phyloP scores from a whole-genome alignment of 352 stramenopile genomes.

The Pythium sukuiense region DNA sequence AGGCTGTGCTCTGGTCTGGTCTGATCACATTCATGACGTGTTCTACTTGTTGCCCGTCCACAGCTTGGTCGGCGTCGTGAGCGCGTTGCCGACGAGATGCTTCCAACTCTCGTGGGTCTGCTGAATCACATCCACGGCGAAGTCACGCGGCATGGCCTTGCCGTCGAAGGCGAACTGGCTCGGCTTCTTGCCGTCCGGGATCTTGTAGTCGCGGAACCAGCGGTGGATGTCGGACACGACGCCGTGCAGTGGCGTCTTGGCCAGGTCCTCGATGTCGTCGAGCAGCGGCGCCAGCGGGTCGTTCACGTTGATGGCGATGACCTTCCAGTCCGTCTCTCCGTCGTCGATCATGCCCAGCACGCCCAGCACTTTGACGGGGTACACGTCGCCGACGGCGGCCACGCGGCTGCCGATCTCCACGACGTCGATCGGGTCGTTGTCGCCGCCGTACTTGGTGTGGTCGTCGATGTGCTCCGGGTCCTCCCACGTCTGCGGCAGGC shows the following conservation, averaged over 20 bases:
- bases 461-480: constrained; percentile 95
- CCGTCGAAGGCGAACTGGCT: constrained; percentile 99
- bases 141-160: constrained; percentile 81
- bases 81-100: constrained; percentile 62
- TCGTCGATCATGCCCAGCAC: constrained; percentile 99
- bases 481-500: constrained; percentile 99
- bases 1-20: background rate
- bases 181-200: constrained; percentile 98
- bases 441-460: constrained; percentile 88
- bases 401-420: constrained; percentile 96
- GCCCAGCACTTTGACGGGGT: constrained; percentile 96
- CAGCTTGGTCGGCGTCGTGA: constrained; percentile 50
- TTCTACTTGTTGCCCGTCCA: constrained; percentile 50
- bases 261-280: constrained; percentile 92
- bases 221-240: constrained; percentile 74
- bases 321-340: constrained; percentile 99
- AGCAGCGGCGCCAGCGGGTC: constrained; percentile 95
- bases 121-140: constrained; percentile 91
- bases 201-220: constrained; percentile 99
- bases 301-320: constrained; percentile 95
- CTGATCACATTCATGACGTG: background rate
- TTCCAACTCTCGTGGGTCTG: constrained; percentile 90
- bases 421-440: constrained; percentile 99
- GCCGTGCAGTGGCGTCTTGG: constrained; percentile 71
- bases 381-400: constrained; percentile 91